phyloP scores from a whole-genome alignment of 169 alveolate species.

The Babesia gibsoni region DNA sequence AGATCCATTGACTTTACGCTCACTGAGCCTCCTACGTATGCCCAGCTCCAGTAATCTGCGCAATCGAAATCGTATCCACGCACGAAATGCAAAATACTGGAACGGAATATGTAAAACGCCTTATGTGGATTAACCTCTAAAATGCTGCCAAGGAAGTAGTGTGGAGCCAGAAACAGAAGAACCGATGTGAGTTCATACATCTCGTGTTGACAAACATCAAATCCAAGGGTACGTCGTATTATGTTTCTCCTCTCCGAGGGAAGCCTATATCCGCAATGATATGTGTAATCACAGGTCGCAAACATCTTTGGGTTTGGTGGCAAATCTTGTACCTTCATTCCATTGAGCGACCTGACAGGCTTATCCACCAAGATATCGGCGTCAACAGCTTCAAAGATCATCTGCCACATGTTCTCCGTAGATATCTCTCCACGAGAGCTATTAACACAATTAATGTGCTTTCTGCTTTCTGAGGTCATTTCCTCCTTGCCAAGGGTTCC shows the following conservation, averaged over 20 bases:
- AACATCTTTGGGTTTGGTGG: conserved; percentile 42
- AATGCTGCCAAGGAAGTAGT: conserved; percentile 15
- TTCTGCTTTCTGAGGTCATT: too few relatives aligned
- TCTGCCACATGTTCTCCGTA: background rate
- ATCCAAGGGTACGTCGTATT: conserved; percentile 24
- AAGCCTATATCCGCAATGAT: conserved; percentile 26
- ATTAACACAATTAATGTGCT: too few relatives aligned
- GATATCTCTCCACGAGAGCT: background rate
- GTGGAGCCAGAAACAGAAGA: conserved; percentile 21
- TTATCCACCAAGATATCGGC: background rate
- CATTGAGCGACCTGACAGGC: background rate
- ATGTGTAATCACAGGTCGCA: conserved; percentile 45
- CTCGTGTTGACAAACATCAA: conserved; percentile 28
- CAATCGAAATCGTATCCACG: conserved; percentile 21
- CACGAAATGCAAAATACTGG: conserved; percentile 28
- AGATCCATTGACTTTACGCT: conserved; percentile 34
- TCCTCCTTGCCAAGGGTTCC: too few relatives aligned
- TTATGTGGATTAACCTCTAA: background rate
- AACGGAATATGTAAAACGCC: conserved; percentile 29
- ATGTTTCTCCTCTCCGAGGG: conserved; percentile 44
- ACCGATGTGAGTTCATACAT: conserved; percentile 29
- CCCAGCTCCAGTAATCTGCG: conserved; percentile 58
- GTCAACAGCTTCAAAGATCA: background rate
- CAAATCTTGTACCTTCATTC: background rate
- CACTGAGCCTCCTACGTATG: conserved; percentile 1